phyloP scores from a whole-genome alignment of 2,329 filamentous ascomycete species.

The Ascochyta fabae region DNA sequence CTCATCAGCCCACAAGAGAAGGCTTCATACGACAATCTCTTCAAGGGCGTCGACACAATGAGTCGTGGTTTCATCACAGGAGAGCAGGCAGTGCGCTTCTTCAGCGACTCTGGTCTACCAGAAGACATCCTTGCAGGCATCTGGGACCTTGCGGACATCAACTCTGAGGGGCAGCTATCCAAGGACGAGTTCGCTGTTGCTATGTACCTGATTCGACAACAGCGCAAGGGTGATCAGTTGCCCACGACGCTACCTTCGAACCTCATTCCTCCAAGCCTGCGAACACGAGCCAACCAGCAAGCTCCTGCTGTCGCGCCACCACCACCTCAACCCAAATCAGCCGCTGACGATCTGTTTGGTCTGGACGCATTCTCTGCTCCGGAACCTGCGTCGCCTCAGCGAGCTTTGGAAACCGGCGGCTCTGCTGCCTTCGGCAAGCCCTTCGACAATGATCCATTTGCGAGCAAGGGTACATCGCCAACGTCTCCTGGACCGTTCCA shows the following conservation, averaged over 20 bases:
- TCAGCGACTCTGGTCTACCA: slow-evolving; percentile 87
- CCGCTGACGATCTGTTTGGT: slow-evolving; percentile 91
- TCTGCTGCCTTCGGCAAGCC: slow-evolving; percentile 58
- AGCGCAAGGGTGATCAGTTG: slow-evolving; percentile 73
- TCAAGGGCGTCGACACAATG: slow-evolving; percentile 79
- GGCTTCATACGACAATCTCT: slow-evolving; percentile 84
- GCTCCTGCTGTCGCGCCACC: slow-evolving; percentile 49
- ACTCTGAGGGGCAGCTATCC: slow-evolving; percentile 82
- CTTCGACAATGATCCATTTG: slow-evolving; percentile 68
- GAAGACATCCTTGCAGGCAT: slow-evolving; percentile 92
- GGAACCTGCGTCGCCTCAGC: slow-evolving; percentile 60
- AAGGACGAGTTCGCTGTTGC: slow-evolving; percentile 95
- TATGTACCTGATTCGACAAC: slow-evolving; percentile 95
- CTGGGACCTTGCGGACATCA: slow-evolving; percentile 96
- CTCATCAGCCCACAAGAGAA: slow-evolving; percentile 84
- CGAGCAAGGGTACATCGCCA: slow-evolving; percentile 58
- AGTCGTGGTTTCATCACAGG: slow-evolving; percentile 86
- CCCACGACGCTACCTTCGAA: slow-evolving; percentile 80
- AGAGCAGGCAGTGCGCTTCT: slow-evolving; percentile 92
- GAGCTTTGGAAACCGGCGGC: slow-evolving; percentile 76
- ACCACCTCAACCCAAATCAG: slow-evolving; percentile 68
- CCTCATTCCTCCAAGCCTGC: slow-evolving; percentile 85
- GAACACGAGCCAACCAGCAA: slow-evolving; percentile 59
- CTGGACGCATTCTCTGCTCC: slow-evolving; percentile 72
- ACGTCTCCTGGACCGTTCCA: slow-evolving; percentile 61